Percentiles rank a stretch among this genome's conserved stretches.
Conservation (phyloP, 73 alveolate genomes). For the Uronychia binucleata region DNA sequence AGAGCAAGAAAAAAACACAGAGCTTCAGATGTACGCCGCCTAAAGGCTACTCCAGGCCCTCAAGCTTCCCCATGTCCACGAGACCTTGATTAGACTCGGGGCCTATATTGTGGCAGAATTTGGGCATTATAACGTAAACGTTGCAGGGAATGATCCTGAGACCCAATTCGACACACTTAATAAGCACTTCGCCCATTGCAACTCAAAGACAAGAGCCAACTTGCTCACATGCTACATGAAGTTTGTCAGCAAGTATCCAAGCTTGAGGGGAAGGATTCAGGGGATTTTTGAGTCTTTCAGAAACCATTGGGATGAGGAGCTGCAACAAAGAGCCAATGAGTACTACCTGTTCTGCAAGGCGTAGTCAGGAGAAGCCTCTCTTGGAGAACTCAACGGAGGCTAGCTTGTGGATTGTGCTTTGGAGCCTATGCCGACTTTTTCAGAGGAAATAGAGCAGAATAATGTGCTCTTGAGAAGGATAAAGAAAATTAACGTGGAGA, state of each 20-base stretch:
- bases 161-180: constrained; percentile 75
- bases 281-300: constrained; percentile 89
- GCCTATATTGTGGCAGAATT: constrained; percentile 95
- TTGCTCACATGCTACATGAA: constrained; percentile 91
- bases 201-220: constrained; percentile 87
- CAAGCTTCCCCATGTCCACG: constrained; percentile 87
- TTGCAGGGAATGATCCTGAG: constrained; percentile 61
- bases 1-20: constrained; percentile 84
- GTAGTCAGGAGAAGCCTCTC: neutral
- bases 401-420: constrained; percentile 80
- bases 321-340: constrained; percentile 97
- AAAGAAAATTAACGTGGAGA: constrained; percentile 38
- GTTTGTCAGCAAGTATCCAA: constrained; percentile 75
- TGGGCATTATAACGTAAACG: constrained; percentile 75
- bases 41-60: constrained; percentile 78
- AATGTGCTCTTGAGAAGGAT: constrained; percentile 72
- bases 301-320: constrained; percentile 96
- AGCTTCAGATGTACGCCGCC: constrained; percentile 93
- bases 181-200: constrained; percentile 80
- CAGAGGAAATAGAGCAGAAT: constrained; percentile 69
- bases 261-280: constrained; percentile 71
- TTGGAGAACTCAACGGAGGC: constrained; percentile 59
- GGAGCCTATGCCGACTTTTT: constrained; percentile 91
- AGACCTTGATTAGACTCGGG: constrained; percentile 93
- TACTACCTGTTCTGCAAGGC: constrained; percentile 79